Conservation (phyloP, 2,329 filamentous ascomycete species). For the Calcarisporium arbuscula region DNA sequence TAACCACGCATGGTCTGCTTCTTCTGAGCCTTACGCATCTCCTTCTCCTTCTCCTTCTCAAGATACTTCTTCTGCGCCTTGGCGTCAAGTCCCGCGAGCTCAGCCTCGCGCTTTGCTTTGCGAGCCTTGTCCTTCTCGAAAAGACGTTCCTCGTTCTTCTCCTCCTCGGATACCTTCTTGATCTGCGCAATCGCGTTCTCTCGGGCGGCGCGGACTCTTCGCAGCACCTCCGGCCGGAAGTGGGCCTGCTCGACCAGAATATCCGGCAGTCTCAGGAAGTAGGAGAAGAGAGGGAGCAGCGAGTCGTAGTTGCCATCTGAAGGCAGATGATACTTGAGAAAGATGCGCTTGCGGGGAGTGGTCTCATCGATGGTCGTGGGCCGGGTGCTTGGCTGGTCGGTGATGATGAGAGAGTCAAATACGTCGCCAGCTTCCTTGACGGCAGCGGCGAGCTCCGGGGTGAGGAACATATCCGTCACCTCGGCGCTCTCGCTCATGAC, state of each 20-base stretch:
- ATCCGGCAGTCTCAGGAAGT: conserved; percentile 82
- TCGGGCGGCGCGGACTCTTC: conserved; percentile 73
- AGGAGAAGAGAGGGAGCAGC: conserved; percentile 69
- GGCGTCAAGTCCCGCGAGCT: conserved; percentile 68
- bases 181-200: conserved; percentile 77
- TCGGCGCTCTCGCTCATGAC: conserved; percentile 97
- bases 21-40: conserved; percentile 50
- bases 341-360: conserved; percentile 76
- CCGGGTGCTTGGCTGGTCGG: conserved; percentile 83
- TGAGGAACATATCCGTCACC: conserved; percentile 81
- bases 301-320: conserved; percentile 55
- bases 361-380: conserved; percentile 82
- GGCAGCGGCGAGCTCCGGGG: conserved; percentile 77
- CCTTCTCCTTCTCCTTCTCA: conserved; percentile 74
- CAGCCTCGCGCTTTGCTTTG: conserved; percentile 84
- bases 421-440: conserved; percentile 68
- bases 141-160: conserved; percentile 72
- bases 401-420: conserved; percentile 82
- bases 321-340: conserved; percentile 68
- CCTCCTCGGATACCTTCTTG: conserved; percentile 70
- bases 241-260: conserved; percentile 67
- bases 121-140: conserved; percentile 67
- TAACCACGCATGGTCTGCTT: conserved; percentile 48
- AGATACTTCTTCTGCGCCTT: conserved; percentile 83
- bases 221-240: conserved; percentile 85